These are phyloP conservation scores for Silene latifolia DNA, from an alignment of 148 eudicot species.

Conservation along the genomic window DNA sequence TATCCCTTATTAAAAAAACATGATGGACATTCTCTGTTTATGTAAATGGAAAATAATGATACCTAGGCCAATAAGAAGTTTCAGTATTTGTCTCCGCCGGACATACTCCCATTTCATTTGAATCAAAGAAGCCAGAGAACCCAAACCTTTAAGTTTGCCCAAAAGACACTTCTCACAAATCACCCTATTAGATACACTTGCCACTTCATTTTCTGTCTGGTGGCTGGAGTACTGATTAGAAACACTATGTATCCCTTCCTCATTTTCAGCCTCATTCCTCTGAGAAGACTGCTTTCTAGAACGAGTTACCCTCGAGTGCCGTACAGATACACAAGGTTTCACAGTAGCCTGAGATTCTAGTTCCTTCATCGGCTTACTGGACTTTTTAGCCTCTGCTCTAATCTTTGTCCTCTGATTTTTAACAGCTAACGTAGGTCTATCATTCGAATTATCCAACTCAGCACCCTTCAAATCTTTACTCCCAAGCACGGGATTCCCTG, in stretches of 20 bases:
- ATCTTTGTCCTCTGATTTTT: background rate
- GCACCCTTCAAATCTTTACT: slow-evolving; percentile 7
- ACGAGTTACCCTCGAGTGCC: slow-evolving; percentile 51
- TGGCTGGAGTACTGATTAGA: slow-evolving; percentile 22
- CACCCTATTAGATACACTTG: slow-evolving; percentile 36
- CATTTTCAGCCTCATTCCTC: slow-evolving; percentile 27
- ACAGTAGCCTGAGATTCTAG: slow-evolving; percentile 30
- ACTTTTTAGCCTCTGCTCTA: slow-evolving; percentile 30
- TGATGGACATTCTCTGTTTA: background rate
- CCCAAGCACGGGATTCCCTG: background rate
- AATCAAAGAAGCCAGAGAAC: slow-evolving; percentile 37
- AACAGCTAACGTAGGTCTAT: slow-evolving; percentile 1
- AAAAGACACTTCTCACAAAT: slow-evolving; percentile 65
- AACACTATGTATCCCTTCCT: slow-evolving; percentile 20
- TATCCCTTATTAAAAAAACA: background rate
- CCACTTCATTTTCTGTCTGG: slow-evolving; percentile 20
- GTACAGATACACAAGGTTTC: slow-evolving; percentile 24
- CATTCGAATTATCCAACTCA: slow-evolving; percentile 4
- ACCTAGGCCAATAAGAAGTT: slow-evolving; percentile 67
- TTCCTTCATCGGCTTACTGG: slow-evolving; percentile 49
- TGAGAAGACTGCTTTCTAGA: slow-evolving; percentile 41
- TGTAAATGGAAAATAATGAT: slow-evolving; percentile 10
- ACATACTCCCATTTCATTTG: slow-evolving; percentile 72
- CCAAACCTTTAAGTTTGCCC: slow-evolving; percentile 30
- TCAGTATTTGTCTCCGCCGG: slow-evolving; percentile 55